These are phyloP conservation scores for Stephania japonica DNA, from an alignment of 164 flowering plant species.

Conservation along the genomic window DNA sequence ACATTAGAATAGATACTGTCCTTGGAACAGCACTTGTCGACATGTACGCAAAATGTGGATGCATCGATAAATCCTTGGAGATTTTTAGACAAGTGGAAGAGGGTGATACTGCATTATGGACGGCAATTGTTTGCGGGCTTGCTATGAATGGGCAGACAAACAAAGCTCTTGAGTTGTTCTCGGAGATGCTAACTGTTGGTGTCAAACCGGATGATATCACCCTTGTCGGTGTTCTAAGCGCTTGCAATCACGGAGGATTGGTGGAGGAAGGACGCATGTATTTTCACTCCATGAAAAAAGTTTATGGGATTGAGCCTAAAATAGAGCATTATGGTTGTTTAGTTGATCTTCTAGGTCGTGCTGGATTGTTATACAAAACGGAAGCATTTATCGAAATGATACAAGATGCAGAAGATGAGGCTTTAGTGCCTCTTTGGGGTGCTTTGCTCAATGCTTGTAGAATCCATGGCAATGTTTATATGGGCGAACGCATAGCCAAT, in stretches of 20 bases:
- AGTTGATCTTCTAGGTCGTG: conserved; percentile 73
- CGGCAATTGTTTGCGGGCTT: conserved; percentile 65
- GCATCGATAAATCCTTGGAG: conserved; percentile 54
- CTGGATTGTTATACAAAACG: conserved; percentile 59
- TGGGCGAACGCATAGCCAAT: conserved; percentile 58
- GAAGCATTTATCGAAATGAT: conserved; percentile 40
- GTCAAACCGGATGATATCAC: conserved; percentile 66
- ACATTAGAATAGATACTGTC: conserved; percentile 41
- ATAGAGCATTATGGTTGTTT: conserved; percentile 76
- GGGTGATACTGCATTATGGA: conserved; percentile 68
- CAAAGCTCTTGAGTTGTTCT: conserved; percentile 53
- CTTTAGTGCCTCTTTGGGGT: conserved; percentile 53
- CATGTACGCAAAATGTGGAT: conserved; percentile 87
- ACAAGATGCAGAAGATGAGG: conserved; percentile 28
- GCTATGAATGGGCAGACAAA: conserved; percentile 62
- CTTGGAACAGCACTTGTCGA: conserved; percentile 76
- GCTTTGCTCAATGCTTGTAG: conserved; percentile 79
- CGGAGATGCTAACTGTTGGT: conserved; percentile 44
- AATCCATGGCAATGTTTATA: conserved; percentile 53
- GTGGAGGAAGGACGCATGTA: conserved; percentile 55
- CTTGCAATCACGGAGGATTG: conserved; percentile 78
- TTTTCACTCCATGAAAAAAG: conserved; percentile 50
- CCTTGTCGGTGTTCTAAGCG: conserved; percentile 67
- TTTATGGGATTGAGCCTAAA: conserved; percentile 52
- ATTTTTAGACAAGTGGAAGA: conserved; percentile 40